phyloP scores from a whole-genome alignment of 495 filamentous ascomycete species.

The Aspergillus cristatus region DNA sequence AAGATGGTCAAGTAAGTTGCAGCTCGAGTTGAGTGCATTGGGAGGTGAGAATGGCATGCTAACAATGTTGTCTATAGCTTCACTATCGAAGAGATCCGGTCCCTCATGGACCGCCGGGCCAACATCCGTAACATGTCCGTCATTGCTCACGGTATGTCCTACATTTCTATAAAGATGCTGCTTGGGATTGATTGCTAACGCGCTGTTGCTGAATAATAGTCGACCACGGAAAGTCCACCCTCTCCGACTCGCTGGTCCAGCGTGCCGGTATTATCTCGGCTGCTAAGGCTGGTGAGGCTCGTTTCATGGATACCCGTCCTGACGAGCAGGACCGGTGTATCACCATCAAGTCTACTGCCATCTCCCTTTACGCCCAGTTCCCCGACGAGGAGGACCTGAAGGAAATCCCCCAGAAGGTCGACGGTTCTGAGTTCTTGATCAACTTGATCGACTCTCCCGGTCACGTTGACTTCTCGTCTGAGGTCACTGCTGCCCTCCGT shows the following conservation, averaged over 20 bases:
- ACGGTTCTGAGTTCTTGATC: constrained; percentile 96
- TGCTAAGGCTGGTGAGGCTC: constrained; percentile 89
- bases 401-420: constrained; percentile 83
- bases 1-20: constrained; percentile 99
- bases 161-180: constrained; percentile 1
- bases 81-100: constrained; percentile 96
- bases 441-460: constrained; percentile 99
- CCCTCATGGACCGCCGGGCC: constrained; percentile 91
- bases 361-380: constrained; percentile 90
- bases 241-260: constrained; percentile 97
- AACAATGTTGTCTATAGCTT: constrained; percentile 57
- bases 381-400: constrained; percentile 79
- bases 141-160: constrained; percentile 83
- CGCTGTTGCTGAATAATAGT: constrained; percentile 39
- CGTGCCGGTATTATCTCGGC: constrained; percentile 99
- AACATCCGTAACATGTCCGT: constrained; percentile 99
- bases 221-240: constrained; percentile 99
- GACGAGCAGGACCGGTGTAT: constrained; percentile 99
- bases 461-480: constrained; percentile 99
- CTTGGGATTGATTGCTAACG: constrained; percentile 1
- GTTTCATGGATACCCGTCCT: constrained; percentile 92
- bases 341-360: constrained; percentile 99
- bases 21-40: no score
- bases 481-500: constrained; percentile 98
- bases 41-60: constrained; percentile 12